Evolutionary conservation across 305 asterid genomes (phyloP), one percentile per base, ranked within the genome.

Genomic region (Euphrasia arctica): DNA sequence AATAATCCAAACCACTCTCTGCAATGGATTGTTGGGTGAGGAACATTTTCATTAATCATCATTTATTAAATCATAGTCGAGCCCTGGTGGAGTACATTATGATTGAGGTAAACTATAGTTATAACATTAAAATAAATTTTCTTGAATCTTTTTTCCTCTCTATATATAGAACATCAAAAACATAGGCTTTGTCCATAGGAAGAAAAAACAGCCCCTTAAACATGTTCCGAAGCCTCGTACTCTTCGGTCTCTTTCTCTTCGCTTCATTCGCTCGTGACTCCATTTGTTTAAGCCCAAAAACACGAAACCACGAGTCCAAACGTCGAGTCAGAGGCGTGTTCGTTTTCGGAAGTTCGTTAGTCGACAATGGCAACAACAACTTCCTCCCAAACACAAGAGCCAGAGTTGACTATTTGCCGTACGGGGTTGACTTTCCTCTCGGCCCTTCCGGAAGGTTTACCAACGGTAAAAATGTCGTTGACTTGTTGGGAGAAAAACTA

Each of bases 401-500:
- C 62, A 89, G 74, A 31, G 96, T 77, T 1, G 77, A 86, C 64
- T 89, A 69, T 72, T 51, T 54, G 7, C 95, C 96, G 1, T 89
- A 89, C 63, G 96, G 96, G 13, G 25, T 85, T 27, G 96, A 89
- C 59, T 86, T 83, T 62, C 82, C 88, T 14, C 65, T 59, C 13
- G 89, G 85, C 5, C 61, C 83, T 58, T 69, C 93, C 4, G 96
- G 96, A 0, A 78, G 96, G 69, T 86, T 81, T 60, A 83, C 91
- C 34, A 86, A 89, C 63, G 87, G 95, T 1, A 71, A 68, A 45
- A 89, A 85, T 67, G 81, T 86, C 6, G 72, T 79, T 8, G 96
- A 89, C 68, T 4, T 57, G 14, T 29, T 57, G 18, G 62, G 62
- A 31, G 62, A 57, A 28, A 57, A 31, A 3, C 25, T 89, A 1